Evolutionary conservation across 2,329 filamentous ascomycete genomes (phyloP).

Genomic region (Aspergillus sp.): DNA sequence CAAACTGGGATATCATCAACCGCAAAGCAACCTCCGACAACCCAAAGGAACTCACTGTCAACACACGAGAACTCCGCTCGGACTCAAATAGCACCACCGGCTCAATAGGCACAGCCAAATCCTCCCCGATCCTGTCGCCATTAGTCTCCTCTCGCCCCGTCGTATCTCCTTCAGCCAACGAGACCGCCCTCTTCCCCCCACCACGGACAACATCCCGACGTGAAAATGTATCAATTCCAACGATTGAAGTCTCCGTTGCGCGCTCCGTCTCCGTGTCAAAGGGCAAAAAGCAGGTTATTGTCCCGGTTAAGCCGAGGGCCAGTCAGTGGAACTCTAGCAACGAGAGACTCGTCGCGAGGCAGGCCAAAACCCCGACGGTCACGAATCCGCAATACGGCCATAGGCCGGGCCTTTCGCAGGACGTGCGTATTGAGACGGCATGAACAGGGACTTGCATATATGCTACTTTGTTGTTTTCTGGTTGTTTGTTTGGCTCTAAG

Average conservation of each 20-base stretch:
- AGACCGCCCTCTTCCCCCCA: slow-evolving; percentile 13
- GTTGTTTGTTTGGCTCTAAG: neutral
- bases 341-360: slow-evolving; percentile 30
- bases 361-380: slow-evolving; percentile 28
- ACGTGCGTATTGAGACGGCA: slow-evolving; percentile 32
- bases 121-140: slow-evolving; percentile 17
- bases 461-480: neutral
- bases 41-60: slow-evolving; percentile 11
- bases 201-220: slow-evolving; percentile 19
- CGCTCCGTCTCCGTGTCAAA: slow-evolving; percentile 39
- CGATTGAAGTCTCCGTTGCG: slow-evolving; percentile 39
- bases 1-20: slow-evolving; percentile 25
- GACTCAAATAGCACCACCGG: slow-evolving; percentile 9
- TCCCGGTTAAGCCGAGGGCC: slow-evolving; percentile 31
- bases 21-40: slow-evolving; percentile 10
- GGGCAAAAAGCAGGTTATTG: slow-evolving; percentile 36
- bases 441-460: neutral
- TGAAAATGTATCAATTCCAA: slow-evolving; percentile 13
- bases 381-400: slow-evolving; percentile 30
- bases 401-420: slow-evolving; percentile 32
- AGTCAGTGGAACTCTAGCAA: slow-evolving; percentile 24
- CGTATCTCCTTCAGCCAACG: neutral
- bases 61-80: slow-evolving; percentile 16
- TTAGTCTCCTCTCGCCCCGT: neutral
- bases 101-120: slow-evolving; percentile 11